Base-by-base conservation (phyloP, 2,329 filamentous ascomycete species). In the Neonectria sp. region DNA sequence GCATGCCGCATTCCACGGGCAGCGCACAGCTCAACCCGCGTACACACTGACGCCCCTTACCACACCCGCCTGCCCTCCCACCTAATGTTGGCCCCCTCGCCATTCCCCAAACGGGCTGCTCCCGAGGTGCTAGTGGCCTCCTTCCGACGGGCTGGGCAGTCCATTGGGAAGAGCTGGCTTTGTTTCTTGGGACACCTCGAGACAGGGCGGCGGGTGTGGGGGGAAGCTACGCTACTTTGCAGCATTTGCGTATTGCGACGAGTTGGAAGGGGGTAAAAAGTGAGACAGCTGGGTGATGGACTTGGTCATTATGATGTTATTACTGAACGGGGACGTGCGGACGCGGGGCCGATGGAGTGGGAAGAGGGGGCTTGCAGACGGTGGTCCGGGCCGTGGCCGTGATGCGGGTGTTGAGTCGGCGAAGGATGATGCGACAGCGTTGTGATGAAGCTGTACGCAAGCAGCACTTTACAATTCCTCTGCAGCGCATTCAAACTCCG, bases 101-200 rank as follows among this genome's bases (percentile, higher is more conserved):
- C 72, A 74, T 74, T 74, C 72, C 72, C 68, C 61, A 70, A 73
- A 71, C 72, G 72, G 72, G 72, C 68, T 73, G 70, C 67, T 74
- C 68, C 72, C 72, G 72, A 64, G 56, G 58, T 68, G 68, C 70
- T 65, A 70, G 72, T 71, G 67, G 70, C 70, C 67, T 70, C 68
- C 70, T 63, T 63, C 64, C 68, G 66, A 71, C 65, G 49, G 61
- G 61, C 45, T 37, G 53, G 63, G 31, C 51, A 51, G 25, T 52
- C 40, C 45, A 60, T 60, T 37, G 31, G 21, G 24, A 35, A 33
- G 27, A 25, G 49, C 31, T 24, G 29, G n/a, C 29, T 37, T 17
- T 43, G 45, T 35, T 35, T 27, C 27, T 49, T 53, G 8, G 35
- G 15, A 13, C n/a, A 21, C 45, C 55, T 33, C 35, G 58, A 53